Conservation (phyloP, 352 stramenopile species). For the Pythium plurisporium region DNA sequence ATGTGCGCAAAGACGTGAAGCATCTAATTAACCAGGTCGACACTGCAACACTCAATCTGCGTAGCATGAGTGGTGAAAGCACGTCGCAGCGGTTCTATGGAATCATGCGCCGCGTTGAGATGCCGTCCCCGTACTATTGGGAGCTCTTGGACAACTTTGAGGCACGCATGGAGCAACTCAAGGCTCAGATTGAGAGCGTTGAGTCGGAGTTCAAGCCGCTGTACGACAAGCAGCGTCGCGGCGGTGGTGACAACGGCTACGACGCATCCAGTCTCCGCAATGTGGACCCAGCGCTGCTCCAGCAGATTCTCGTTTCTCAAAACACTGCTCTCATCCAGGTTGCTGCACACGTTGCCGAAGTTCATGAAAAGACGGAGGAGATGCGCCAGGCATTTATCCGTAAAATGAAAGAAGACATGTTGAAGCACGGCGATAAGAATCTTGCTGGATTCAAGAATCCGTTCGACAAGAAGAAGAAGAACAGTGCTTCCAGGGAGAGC, state of each 20-base stretch:
- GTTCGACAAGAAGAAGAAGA: constrained; percentile 78
- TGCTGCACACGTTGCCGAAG: constrained; percentile 64
- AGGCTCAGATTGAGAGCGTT: constrained; percentile 70
- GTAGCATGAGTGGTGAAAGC: constrained; percentile 53
- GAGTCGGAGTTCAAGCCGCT: constrained; percentile 59
- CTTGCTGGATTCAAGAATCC: constrained; percentile 62
- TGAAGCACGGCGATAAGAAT: constrained; percentile 58
- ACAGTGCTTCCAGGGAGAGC: constrained; percentile 28
- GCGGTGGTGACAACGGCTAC: neutral
- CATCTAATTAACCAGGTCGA: constrained; percentile 75
- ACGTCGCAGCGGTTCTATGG: constrained; percentile 42
- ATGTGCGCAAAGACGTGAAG: constrained; percentile 67
- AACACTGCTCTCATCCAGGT: constrained; percentile 75
- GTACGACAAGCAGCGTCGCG: constrained; percentile 28
- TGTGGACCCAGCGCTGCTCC: constrained; percentile 38
- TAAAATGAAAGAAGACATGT: constrained; percentile 57
- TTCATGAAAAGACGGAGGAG: constrained; percentile 71
- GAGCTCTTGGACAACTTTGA: constrained; percentile 71
- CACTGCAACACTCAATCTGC: constrained; percentile 53
- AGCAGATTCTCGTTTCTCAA: constrained; percentile 74
- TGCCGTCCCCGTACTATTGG: constrained; percentile 81
- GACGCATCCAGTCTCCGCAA: constrained; percentile 13
- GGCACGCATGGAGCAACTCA: constrained; percentile 62
- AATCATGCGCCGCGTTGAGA: constrained; percentile 70
- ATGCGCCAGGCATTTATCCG: constrained; percentile 64